A percentile compares a stretch with the other conserved stretches of the same genome.
phyloP scores from a whole-genome alignment of 768 basidiomycete genomes.

The Tricholomella constricta region DNA sequence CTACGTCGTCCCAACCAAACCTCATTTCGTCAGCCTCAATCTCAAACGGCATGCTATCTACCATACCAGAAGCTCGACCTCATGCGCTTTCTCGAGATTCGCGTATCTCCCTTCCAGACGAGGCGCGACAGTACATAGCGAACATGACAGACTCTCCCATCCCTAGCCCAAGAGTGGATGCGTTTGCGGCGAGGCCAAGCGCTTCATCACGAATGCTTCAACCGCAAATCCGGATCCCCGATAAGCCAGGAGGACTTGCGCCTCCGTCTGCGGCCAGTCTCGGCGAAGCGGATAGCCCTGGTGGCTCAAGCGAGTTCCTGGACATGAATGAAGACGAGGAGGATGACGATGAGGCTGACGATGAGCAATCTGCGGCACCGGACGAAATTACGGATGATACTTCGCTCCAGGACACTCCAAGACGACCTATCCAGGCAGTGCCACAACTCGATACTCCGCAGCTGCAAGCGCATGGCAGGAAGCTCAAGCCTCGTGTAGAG shows the following conservation, averaged over 20 bases:
- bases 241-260: not conserved
- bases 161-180: conserved; percentile 50
- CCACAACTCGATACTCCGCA: conserved; percentile 5
- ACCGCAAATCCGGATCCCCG: conserved; percentile 6
- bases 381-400: conserved; percentile 28
- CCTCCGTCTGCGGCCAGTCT: conserved; percentile 2
- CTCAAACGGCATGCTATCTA: conserved; percentile 31
- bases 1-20: conserved; percentile 21
- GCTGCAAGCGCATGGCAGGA: conserved; percentile 8
- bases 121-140: conserved; percentile 72
- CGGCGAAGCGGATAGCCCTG: conserved; percentile 13
- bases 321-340: conserved; percentile 59
- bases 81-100: conserved; percentile 59
- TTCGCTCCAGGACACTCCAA: conserved; percentile 11
- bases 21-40: conserved; percentile 20
- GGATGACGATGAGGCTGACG: conserved; percentile 34
- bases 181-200: conserved; percentile 32
- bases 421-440: conserved; percentile 11
- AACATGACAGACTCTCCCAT: conserved; percentile 67
- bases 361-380: conserved; percentile 15
- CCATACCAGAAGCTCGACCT: conserved; percentile 35
- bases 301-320: conserved; percentile 54
- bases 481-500: conserved; percentile 38
- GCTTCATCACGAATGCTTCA: conserved; percentile 5
- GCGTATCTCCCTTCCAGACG: conserved; percentile 71